Percentiles rank a stretch among this genome's conserved stretches.
Conservation (phyloP, 1,284 basidiomycete genomes). For the Microbotryum intermedium region DNA sequence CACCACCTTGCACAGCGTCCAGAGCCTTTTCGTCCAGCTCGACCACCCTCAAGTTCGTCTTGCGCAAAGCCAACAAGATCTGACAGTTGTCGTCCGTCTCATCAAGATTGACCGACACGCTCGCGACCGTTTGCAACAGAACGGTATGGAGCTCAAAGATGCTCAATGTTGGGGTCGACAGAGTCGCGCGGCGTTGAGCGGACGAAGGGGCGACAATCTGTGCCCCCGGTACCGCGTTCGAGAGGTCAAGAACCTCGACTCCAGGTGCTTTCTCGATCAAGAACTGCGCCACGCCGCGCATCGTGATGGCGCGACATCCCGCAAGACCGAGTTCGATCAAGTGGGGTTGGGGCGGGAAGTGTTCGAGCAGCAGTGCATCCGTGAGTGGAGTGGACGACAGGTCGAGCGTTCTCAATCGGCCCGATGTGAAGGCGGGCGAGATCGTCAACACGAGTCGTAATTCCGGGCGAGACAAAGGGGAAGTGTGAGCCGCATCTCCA, state of each 20-base stretch:
- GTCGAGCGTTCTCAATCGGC: constrained; percentile 76
- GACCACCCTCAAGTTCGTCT: constrained; percentile 72
- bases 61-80: constrained; percentile 13
- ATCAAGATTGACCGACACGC: no score
- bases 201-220: constrained; percentile 34
- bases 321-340: constrained; percentile 82
- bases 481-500: constrained; percentile 76
- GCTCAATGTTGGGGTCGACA: constrained; percentile 18
- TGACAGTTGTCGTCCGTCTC: not conserved
- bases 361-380: constrained; percentile 47
- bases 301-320: constrained; percentile 63
- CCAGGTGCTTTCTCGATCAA: constrained; percentile 59
- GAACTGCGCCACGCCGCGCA: constrained; percentile 62
- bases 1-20: constrained; percentile 61
- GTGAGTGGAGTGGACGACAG: constrained; percentile 74
- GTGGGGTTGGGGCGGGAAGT: constrained; percentile 58
- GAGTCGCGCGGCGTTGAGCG: constrained; percentile 7
- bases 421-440: constrained; percentile 73
- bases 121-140: constrained; percentile 19
- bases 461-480: constrained; percentile 63
- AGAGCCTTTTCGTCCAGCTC: constrained; percentile 74
- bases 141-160: constrained; percentile 30
- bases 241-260: constrained; percentile 77
- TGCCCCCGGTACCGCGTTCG: constrained; percentile 55
- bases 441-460: constrained; percentile 58